Base-by-base conservation (phyloP, 495 filamentous ascomycete genomes). In the Astrothelium macrocarpum region DNA sequence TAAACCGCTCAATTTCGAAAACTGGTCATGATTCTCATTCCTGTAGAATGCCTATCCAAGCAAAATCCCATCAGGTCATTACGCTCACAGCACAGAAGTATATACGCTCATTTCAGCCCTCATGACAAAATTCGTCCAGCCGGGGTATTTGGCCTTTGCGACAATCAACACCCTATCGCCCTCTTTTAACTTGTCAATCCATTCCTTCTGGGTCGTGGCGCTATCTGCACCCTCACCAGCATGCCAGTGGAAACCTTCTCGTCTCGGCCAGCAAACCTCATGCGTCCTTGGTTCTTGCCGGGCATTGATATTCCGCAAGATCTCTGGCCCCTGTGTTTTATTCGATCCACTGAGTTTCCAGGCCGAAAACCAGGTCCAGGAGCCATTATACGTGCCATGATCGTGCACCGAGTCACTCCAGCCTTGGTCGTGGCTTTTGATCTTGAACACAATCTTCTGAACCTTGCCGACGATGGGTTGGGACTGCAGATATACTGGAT, bases 341-440 rank as follows among this genome's bases (percentile, higher is more conserved):
- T 60, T 60, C 36, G 59, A 11, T 26, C 49, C 49, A 29, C 49
- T 56, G 49, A 60, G 59, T n/a, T 36, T 60, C 85, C 2, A 77
- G 80, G 53, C 89, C 87, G 49, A 56, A 67, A 90, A 90, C 87
- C 87, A 91, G 0, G 87, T 89, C 71, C 74, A 88, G 0, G 85
- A 86, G 16, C 68, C 73, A 3, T 73, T 62, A 67, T 82, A 89
- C n/a, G 79, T 82, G 45, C 79, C 73, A 4, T 74, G 69, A 34
- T 75, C 65, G 3, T 29, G 20, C 0, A 61, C 26, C 0, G 72
- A 67, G 3, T 77, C 73, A 46, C 79, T 79, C 76, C 77, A 86
- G 1, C 88, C 89, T 68, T 92, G 89, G 66, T 91, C 89, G 56
- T 80, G 79, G 56, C 82, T 85, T 2, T 71, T 71, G 59, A 88